phyloP scores from a whole-genome alignment of 495 filamentous ascomycete species.

The Lophium mytilinum region DNA sequence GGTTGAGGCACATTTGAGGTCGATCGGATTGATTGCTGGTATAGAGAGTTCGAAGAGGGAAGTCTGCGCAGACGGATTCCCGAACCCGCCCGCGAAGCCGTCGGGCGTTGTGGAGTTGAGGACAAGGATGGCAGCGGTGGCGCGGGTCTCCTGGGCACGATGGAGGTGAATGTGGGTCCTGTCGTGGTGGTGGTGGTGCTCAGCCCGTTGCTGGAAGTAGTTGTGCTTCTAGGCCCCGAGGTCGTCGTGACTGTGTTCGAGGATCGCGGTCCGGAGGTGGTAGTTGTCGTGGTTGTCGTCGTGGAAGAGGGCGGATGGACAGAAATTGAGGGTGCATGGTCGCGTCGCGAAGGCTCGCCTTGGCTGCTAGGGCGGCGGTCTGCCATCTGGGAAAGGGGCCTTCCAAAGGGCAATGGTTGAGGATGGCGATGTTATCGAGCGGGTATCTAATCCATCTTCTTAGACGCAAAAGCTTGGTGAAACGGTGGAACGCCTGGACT shows the following conservation, averaged over 20 bases:
- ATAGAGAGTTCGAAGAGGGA: not conserved
- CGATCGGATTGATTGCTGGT: not conserved
- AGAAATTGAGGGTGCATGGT: not conserved
- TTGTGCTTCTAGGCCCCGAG: not conserved
- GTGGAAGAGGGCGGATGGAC: not conserved
- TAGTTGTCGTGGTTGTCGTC: not conserved
- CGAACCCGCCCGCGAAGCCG: not conserved
- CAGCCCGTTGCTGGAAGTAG: not conserved
- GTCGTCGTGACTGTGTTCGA: not conserved
- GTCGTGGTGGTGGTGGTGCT: not conserved
- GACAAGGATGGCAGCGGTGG: not conserved
- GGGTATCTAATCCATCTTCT: not conserved
- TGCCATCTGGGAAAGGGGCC: not conserved
- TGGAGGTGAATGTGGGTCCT: not conserved
- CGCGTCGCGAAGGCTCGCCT: not conserved
- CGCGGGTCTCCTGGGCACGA: not conserved
- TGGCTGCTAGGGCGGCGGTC: not conserved
- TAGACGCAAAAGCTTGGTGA: too few relatives aligned
- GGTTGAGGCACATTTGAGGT: not conserved
- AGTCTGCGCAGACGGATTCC: not conserved
- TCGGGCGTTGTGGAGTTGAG: not conserved
- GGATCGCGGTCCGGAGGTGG: too few relatives aligned
- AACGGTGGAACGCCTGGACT: too few relatives aligned
- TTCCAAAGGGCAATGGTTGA: not conserved
- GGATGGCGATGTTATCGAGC: not conserved